A percentile compares a stretch with the other conserved stretches of the same genome.
These are phyloP conservation scores for Suillus americanus DNA, from an alignment of 768 basidiomycete species.

Conservation along the genomic window DNA sequence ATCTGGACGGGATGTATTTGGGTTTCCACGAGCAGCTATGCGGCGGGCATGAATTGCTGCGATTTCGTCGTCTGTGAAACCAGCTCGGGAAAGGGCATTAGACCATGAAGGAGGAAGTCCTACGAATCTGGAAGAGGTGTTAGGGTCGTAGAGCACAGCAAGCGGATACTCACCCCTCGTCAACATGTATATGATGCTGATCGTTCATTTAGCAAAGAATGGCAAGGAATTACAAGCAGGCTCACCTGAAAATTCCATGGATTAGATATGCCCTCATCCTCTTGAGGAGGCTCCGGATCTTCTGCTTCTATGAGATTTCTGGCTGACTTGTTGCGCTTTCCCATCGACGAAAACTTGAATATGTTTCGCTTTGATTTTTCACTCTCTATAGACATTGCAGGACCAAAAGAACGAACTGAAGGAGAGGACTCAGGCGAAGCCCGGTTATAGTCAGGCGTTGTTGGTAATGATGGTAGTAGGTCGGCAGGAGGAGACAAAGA, in stretches of 20 bases:
- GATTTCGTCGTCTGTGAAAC: constrained; percentile 72
- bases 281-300: constrained; percentile 14
- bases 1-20: constrained; percentile 7
- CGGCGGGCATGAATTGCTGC: constrained; percentile 50
- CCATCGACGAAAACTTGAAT: constrained; percentile 37
- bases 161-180: constrained; percentile 56
- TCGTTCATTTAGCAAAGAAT: constrained; percentile 7
- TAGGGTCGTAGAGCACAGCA: constrained; percentile 2
- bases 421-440: constrained; percentile 18
- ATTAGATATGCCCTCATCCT: constrained; percentile 62
- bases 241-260: constrained; percentile 79
- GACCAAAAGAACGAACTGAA: constrained; percentile 5
- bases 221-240: constrained; percentile 3
- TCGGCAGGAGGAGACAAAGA: constrained; percentile 40
- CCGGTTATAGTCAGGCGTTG: constrained; percentile 19
- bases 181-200: constrained; percentile 78
- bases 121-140: constrained; percentile 40
- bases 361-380: constrained; percentile 30
- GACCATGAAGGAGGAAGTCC: constrained; percentile 79
- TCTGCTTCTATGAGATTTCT: constrained; percentile 24
- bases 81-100: constrained; percentile 55
- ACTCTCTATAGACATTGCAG: constrained; percentile 21
- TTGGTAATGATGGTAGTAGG: constrained; percentile 23
- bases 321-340: constrained; percentile 32
- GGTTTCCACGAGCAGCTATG: constrained; percentile 7